Evolutionary conservation across 2,329 filamentous ascomycete species (phyloP), one percentile per base, ranked within the genome.

Genomic region (Botrytis squamosa): DNA sequence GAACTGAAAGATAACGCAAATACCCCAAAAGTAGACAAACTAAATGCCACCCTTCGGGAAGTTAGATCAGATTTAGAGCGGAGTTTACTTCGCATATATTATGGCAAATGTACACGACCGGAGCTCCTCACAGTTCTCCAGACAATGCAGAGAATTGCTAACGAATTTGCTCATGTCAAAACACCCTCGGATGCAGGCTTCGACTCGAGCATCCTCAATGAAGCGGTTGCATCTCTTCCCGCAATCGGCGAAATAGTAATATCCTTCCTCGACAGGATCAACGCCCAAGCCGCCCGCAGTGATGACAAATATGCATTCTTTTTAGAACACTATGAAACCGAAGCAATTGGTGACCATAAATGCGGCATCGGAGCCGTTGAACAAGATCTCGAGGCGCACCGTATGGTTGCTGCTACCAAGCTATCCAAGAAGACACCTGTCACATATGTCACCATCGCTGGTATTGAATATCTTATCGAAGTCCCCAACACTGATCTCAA

Each of bases 281-380:
- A 97, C 78, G 85, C 91, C 46, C 88, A 93, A 77, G 93, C 96
- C 1, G 96, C 95, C 0, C 91, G 91, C 67, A 89, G 89, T 38
- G 92, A 98, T 80, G 95, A 99, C 85, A 98, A 97, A 81, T 98
- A 98, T 81, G 86, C 88, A 52, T 99, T 99, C 85, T 98, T 99
- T 82, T 89, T 92, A 9, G 94, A 97, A 76, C 88, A 92, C 57
- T 88, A 94, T 76, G 95, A 98, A 82, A 97, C 93, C 0, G 95
- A 98, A 40, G 92, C 90, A 62, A 98, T 99, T 77, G 91, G 91
- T 33, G 91, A 95, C 78, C 91, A 97, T 80, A 97, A 98, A 82
- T 85, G 97, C 52, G 93, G 93, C 75, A 99, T 99, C 77, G 93
- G 91, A n/a, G 91, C 90, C 36, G 93, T 98, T 8, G 95, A 99